Evolutionary conservation across 2,329 filamentous ascomycete genomes (phyloP).

Genomic region (Aspergillus udagawae): DNA sequence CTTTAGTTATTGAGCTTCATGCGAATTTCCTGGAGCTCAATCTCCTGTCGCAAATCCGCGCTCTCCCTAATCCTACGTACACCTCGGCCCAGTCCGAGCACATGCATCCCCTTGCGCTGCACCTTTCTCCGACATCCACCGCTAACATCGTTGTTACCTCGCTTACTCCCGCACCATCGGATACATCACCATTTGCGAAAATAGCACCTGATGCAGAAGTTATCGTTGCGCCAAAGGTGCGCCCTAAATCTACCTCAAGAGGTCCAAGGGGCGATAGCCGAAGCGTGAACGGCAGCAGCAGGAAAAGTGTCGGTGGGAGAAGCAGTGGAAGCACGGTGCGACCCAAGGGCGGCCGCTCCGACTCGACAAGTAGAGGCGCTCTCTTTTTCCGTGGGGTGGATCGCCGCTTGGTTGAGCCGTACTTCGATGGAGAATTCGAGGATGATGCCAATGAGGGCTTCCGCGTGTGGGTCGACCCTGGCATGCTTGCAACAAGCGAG

Average conservation of each 20-base stretch:
- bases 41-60: conserved; percentile 85
- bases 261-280: conserved; percentile 65
- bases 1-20: conserved; percentile 83
- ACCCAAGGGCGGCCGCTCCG: conserved; percentile 54
- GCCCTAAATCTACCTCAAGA: conserved; percentile 61
- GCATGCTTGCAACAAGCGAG: conserved; percentile 66
- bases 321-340: conserved; percentile 70
- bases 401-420: conserved; percentile 63
- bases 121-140: conserved; percentile 91
- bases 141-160: conserved; percentile 85
- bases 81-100: conserved; percentile 50
- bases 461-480: conserved; percentile 79
- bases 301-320: conserved; percentile 66
- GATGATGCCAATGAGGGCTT: conserved; percentile 56
- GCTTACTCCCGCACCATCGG: conserved; percentile 68
- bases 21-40: conserved; percentile 94
- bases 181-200: conserved; percentile 76
- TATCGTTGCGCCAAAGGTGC: conserved; percentile 90
- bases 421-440: conserved; percentile 68
- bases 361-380: conserved; percentile 51
- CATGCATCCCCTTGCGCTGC: conserved; percentile 79
- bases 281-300: conserved; percentile 75
- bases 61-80: conserved; percentile 79
- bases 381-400: conserved; percentile 81
- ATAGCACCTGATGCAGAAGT: conserved; percentile 93